Percentiles rank a stretch among this genome's conserved stretches.
Conservation (phyloP, 169 alveolate species). For the Plasmodium adleri region DNA sequence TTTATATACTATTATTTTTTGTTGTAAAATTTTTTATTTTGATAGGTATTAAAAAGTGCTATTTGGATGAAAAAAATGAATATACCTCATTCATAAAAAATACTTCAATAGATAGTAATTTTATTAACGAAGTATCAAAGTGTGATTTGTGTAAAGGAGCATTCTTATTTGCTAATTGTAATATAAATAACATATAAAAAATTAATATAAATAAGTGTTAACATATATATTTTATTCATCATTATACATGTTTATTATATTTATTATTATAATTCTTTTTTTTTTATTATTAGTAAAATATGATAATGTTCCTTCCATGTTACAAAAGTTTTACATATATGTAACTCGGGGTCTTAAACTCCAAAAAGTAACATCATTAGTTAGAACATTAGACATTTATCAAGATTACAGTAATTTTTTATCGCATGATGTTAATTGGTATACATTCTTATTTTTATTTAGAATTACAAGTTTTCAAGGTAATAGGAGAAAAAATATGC, state of each 20-base stretch:
- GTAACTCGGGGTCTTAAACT: constrained; percentile 5
- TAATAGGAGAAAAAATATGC: neutral
- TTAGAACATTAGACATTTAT: constrained; percentile 21
- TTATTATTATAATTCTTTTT: neutral
- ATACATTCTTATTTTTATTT: constrained; percentile 29
- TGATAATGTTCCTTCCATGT: constrained; percentile 28
- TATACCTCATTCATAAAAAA: neutral
- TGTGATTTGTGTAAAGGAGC: constrained; percentile 57
- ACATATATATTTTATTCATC: neutral
- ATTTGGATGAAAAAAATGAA: neutral
- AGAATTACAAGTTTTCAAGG: constrained; percentile 33
- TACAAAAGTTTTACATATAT: constrained; percentile 38
- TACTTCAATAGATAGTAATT: neutral
- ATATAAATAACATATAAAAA: neutral
- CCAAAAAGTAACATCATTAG: constrained; percentile 8
- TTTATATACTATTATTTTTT: too few relatives aligned
- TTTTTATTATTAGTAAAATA: neutral
- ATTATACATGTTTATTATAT: too few relatives aligned
- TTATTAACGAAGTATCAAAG: neutral
- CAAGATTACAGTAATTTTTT: constrained; percentile 51
- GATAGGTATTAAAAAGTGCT: constrained; percentile 35
- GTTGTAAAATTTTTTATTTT: constrained; percentile 5
- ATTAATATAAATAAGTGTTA: neutral
- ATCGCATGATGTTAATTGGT: constrained; percentile 52
- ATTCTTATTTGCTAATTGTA: constrained; percentile 16